Evolutionary conservation across 148 eudicot species (phyloP), one percentile per base, ranked within the genome.

Genomic region (Chenopodium quinoa): DNA sequence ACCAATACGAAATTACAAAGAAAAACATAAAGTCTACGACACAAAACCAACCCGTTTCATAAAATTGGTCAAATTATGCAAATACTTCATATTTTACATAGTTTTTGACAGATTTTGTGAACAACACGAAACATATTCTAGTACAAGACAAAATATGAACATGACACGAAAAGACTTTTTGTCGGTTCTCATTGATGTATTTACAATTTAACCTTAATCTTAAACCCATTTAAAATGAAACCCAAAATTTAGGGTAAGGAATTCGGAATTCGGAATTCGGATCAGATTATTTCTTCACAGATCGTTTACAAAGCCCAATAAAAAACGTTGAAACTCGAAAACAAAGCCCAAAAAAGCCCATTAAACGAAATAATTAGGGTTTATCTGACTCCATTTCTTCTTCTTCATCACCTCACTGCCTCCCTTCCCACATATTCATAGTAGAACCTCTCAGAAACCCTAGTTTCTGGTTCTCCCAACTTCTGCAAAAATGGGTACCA

Each of bases 401-500:
- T n/a, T 62, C 63, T 4, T 62, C 25, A 20, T 62, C 66, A 62
- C 9, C 23, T 20, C 9, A n/a, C 66, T 62, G 66, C 66, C 25
- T n/a, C 66, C 66, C 10, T 62, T 8, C 63, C 63, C 63, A 3
- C 25, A 7, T 20, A 9, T 62, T 62, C 66, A 62, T 5, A 62
- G 27, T 23, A 27, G 7, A 48, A 40, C 8, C 8, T 0, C 16
- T 4, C 65, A 25, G 34, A 63, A 72, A 78, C 78, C 79, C 78
- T 64, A 78, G 54, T 73, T 62, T 71, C 69, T 71, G 40, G 69
- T 19, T 54, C 22, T 0, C 25, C 22, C 14, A 8, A 62, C 20
- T 25, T 22, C 25, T 76, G 40, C 27, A 14, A 83, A 65, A 48
- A 83, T 83, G 85, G 85, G 82, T 80, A 80, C 52, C 9, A 2